Conservation (phyloP, 176 grass and related monocot genomes). For the Juncus inflexus region DNA sequence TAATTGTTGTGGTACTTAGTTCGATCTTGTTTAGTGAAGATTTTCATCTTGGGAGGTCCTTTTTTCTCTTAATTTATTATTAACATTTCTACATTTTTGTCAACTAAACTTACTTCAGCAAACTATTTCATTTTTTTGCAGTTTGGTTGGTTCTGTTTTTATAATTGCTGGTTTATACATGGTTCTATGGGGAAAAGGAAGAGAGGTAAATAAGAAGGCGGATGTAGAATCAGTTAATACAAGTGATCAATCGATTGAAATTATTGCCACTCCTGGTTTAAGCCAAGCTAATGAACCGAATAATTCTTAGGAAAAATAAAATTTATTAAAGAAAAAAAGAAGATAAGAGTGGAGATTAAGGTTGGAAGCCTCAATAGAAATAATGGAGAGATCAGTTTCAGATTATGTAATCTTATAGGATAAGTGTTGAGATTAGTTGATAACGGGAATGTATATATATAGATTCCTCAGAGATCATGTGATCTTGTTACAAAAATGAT, state of each 20-base stretch:
- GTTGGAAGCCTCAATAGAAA: background rate
- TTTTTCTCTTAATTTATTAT: background rate
- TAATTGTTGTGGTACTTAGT: constrained; percentile 30
- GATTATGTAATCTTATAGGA: too few relatives aligned
- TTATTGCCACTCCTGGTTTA: background rate
- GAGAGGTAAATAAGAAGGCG: background rate
- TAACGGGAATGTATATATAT: too few relatives aligned
- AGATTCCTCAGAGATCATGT: too few relatives aligned
- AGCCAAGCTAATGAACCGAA: background rate
- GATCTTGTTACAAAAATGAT: too few relatives aligned
- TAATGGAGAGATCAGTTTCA: background rate
- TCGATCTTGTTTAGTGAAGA: constrained; percentile 28
- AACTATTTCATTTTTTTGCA: constrained; percentile 6
- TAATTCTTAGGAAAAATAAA: background rate
- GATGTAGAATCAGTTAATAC: background rate
- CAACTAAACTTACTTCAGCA: background rate
- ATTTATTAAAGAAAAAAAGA: background rate
- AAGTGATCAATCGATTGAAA: constrained; percentile 8
- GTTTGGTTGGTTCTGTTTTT: constrained; percentile 33
- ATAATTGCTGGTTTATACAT: constrained; percentile 46
- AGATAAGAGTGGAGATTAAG: background rate
- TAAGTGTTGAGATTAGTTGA: too few relatives aligned
- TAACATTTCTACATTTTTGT: background rate
- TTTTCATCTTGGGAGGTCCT: constrained; percentile 34
- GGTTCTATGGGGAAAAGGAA: constrained; percentile 53